A percentile compares a stretch with the other conserved stretches of the same genome.
Evolutionary conservation across 495 filamentous ascomycete species (phyloP).

Genomic region (Chaetomium fimeti): DNA sequence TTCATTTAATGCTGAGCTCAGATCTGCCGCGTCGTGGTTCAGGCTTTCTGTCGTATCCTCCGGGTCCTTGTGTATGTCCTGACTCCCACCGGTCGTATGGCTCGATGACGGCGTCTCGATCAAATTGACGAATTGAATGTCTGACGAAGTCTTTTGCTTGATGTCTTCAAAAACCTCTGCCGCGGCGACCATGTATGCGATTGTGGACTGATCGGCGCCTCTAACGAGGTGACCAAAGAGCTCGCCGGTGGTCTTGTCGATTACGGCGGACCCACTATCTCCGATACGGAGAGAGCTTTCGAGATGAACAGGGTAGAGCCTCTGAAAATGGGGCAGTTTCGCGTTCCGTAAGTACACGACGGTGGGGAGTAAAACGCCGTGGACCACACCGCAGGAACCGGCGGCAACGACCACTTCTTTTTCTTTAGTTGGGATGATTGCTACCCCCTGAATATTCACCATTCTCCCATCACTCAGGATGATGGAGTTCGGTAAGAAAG

Average conservation of each 20-base stretch:
- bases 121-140: not conserved
- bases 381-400: not conserved
- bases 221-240: not conserved
- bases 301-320: not conserved
- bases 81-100: too few relatives aligned
- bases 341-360: not conserved
- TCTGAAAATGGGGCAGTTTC: not conserved
- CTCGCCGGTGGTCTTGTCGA: not conserved
- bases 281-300: not conserved
- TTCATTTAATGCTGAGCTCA: too few relatives aligned
- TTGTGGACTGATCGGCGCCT: not conserved
- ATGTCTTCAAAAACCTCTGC: not conserved
- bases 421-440: not conserved
- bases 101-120: too few relatives aligned
- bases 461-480: not conserved
- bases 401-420: not conserved
- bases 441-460: not conserved
- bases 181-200: not conserved
- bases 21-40: too few relatives aligned
- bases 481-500: not conserved
- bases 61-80: too few relatives aligned
- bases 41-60: too few relatives aligned
- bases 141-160: not conserved
- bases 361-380: not conserved
- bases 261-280: not conserved